Evolutionary conservation across 2,329 filamentous ascomycete genomes (phyloP).

Genomic region (Fusarium anguioides): DNA sequence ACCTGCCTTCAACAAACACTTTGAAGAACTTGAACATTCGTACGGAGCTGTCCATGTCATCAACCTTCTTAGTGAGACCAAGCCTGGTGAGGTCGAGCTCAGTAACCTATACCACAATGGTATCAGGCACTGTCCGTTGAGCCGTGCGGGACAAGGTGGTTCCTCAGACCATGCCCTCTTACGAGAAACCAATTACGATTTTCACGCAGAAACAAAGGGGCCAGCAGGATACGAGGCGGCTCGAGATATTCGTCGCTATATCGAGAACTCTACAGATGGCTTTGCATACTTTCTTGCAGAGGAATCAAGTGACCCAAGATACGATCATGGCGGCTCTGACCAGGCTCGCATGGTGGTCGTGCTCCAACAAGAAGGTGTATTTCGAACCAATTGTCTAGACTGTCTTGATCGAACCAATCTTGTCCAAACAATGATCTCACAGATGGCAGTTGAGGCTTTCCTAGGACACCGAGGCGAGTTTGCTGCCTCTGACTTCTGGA

Average conservation of each 20-base stretch:
- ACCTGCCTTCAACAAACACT: constrained; percentile 95
- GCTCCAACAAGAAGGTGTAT: constrained; percentile 93
- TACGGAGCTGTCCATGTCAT: constrained; percentile 94
- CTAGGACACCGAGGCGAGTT: constrained; percentile 76
- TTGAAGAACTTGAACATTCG: constrained; percentile 83
- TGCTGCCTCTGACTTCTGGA: constrained; percentile 86
- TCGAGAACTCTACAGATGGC: constrained; percentile 81
- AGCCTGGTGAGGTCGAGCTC: constrained; percentile 86
- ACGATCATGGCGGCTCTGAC: constrained; percentile 52
- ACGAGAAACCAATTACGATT: constrained; percentile 89
- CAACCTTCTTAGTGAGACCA: constrained; percentile 91
- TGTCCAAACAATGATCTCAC: constrained; percentile 94
- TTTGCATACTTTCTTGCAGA: constrained; percentile 95
- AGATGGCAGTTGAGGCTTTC: constrained; percentile 90
- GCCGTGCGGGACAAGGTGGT: constrained; percentile 65
- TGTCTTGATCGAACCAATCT: constrained; percentile 96
- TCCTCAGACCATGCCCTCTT: constrained; percentile 78
- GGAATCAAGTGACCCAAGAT: constrained; percentile 68
- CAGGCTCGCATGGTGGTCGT: constrained; percentile 70
- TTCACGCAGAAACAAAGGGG: constrained; percentile 92
- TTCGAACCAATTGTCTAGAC: constrained; percentile 95
- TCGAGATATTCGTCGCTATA: constrained; percentile 81
- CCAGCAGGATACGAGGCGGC: constrained; percentile 90
- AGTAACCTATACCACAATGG: constrained; percentile 83
- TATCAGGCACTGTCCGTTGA: constrained; percentile 78